phyloP scores from a whole-genome alignment of 2,329 filamentous ascomycete species.

The Epichloe festucae region DNA sequence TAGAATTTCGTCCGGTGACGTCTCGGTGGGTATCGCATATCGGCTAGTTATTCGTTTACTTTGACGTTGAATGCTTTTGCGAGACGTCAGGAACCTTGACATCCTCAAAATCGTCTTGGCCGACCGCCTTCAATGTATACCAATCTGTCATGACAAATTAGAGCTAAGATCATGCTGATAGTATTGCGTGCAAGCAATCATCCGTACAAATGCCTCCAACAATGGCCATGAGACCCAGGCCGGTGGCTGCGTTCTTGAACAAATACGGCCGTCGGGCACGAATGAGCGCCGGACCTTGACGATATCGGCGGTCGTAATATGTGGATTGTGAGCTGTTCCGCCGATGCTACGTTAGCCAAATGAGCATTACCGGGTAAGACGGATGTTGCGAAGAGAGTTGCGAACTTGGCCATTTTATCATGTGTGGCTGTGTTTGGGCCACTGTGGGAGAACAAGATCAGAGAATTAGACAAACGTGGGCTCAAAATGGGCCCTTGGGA shows the following conservation, averaged over 20 bases:
- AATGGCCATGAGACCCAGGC: slow-evolving; percentile 59
- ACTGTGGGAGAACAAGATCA: background rate
- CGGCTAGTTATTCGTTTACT: slow-evolving; percentile 10
- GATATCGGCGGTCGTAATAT: slow-evolving; percentile 84
- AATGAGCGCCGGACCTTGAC: slow-evolving; percentile 77
- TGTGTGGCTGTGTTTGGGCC: background rate
- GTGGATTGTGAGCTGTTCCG: slow-evolving; percentile 38
- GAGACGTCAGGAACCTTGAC: slow-evolving; percentile 76
- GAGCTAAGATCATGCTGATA: background rate
- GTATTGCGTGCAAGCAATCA: background rate
- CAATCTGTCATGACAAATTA: slow-evolving; percentile 28
- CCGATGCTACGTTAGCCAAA: background rate
- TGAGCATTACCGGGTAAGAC: background rate
- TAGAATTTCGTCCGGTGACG: background rate
- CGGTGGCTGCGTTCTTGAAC: slow-evolving; percentile 76
- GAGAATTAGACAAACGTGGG: background rate
- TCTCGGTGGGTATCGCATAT: background rate
- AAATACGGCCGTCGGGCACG: slow-evolving; percentile 87
- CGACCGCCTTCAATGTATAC: slow-evolving; percentile 66
- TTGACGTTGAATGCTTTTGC: slow-evolving; percentile 28
- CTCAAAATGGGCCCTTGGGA: background rate
- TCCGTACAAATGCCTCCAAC: slow-evolving; percentile 78
- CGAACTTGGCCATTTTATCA: slow-evolving; percentile 1
- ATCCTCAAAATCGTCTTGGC: slow-evolving; percentile 94
- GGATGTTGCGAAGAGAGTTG: background rate